Evolutionary conservation across 352 stramenopile species (phyloP).

Genomic region (Globisporangium rhizosaccharum): DNA sequence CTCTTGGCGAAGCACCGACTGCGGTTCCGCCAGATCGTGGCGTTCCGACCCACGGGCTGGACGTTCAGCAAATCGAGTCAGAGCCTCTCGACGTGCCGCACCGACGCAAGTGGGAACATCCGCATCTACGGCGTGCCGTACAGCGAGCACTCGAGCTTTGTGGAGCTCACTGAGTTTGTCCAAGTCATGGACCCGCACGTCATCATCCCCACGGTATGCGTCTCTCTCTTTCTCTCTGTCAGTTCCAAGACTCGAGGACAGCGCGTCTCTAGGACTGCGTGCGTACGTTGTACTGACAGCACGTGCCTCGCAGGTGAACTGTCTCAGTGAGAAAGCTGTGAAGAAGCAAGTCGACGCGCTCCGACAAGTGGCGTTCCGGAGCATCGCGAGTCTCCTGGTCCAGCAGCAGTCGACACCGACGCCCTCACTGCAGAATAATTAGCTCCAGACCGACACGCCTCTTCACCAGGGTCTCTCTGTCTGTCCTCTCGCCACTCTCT

Average conservation of each 20-base stretch:
- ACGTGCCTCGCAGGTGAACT: conserved; percentile 48
- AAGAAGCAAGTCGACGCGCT: conserved; percentile 70
- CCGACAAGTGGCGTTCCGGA: conserved; percentile 57
- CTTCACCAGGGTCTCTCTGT: background rate
- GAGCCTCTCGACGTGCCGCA: conserved; percentile 68
- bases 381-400: conserved; percentile 49
- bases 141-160: conserved; percentile 95
- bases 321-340: conserved; percentile 46
- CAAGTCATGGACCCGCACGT: conserved; percentile 76
- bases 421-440: background rate
- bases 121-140: conserved; percentile 94
- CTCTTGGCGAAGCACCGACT: conserved; percentile 64
- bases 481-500: background rate
- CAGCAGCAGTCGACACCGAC: conserved; percentile 15
- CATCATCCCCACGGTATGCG: conserved; percentile 90
- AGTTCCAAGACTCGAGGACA: background rate
- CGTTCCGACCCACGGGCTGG: conserved; percentile 94
- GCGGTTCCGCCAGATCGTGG: conserved; percentile 82
- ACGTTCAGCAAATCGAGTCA: conserved; percentile 61
- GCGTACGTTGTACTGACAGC: no score
- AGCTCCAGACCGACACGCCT: background rate
- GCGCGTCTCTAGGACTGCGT: no score
- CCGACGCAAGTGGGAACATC: conserved; percentile 74
- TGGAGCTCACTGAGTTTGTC: conserved; percentile 92
- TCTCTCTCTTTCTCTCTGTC: background rate